Base-by-base conservation (phyloP, 805 yeast species). In the Tetrapisispora phaffii region DNA sequence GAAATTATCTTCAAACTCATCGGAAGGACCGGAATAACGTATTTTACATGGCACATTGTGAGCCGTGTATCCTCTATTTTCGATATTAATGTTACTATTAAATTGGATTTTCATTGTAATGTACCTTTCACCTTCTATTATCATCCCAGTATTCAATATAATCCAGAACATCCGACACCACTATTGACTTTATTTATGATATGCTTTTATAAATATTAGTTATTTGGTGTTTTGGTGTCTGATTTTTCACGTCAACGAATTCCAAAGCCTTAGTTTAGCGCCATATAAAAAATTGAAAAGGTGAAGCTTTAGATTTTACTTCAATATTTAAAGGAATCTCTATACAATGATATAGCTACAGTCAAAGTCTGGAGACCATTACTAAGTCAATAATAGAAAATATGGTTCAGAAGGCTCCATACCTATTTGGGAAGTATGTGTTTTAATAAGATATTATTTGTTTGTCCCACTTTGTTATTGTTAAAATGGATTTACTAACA, bases 361-460 rank as follows among this genome's bases (percentile, higher is more conserved):
- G 8, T 26, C 12, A 26, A 26, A 26, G 12, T 26, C 2, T 12
- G 19, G 22, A 13, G 5, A 13, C 29, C 28, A 35, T 4, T 5
- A 21, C 4, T n/a, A n/a, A n/a, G n/a, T n/a, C n/a, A 5, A 32
- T 9, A 32, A 12, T 17, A 9, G 15, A n/a, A 31, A 39, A 3
- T 8, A 41, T 29, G 36, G 31, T 43, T 22, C 32, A 43, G 24
- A 34, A 17, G 10, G 56, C 51, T 45, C 76, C 74, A 33, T 74
- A 73, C 57, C 63, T 77, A 44, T 65, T 77, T 13, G 71, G 75
- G 35, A 67, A 51, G 70, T 65, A 54, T 34, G 69, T 58, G 4
- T 7, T 23, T 4, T 3, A 22, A 7, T 36, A 10, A 16, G 15
- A 21, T 17, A 12, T 17, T 5, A 5, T 12, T 24, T 32, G 2